Conservation (phyloP, 768 basidiomycete species). For the Termitomyces sp. region DNA sequence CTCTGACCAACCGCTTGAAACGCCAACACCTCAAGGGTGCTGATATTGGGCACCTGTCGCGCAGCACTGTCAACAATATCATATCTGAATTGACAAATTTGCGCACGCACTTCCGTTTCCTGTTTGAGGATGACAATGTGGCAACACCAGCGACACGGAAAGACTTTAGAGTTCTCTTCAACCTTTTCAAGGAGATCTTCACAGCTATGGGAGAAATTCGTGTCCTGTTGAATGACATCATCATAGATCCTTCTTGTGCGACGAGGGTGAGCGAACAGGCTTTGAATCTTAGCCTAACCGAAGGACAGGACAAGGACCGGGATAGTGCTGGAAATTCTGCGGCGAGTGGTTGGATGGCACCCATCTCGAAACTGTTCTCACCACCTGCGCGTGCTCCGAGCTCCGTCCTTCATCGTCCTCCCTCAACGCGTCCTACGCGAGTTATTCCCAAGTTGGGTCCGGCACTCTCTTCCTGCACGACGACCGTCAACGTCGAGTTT, state of each 20-base stretch:
- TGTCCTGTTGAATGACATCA: conserved; percentile 80
- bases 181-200: conserved; percentile 80
- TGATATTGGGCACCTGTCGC: conserved; percentile 83
- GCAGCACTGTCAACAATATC: conserved; percentile 71
- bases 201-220: conserved; percentile 78
- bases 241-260: conserved; percentile 81
- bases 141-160: conserved; percentile 61
- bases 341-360: conserved; percentile 72
- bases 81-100: conserved; percentile 63
- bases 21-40: conserved; percentile 84
- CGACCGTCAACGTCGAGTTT: conserved; percentile 96
- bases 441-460: conserved; percentile 77
- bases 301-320: conserved; percentile 30
- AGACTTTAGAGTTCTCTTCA: conserved; percentile 80
- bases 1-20: conserved; percentile 84
- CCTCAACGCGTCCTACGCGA: conserved; percentile 27
- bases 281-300: conserved; percentile 51
- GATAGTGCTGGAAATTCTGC: conserved; percentile 23
- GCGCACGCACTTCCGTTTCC: conserved; percentile 66
- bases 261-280: conserved; percentile 64
- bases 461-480: conserved; percentile 81
- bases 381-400: conserved; percentile 19
- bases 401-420: conserved; percentile 10
- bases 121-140: conserved; percentile 71
- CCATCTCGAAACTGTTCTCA: conserved; percentile 75